Base-by-base conservation (phyloP, 148 eudicot species). In the Camellia granthamiana region DNA sequence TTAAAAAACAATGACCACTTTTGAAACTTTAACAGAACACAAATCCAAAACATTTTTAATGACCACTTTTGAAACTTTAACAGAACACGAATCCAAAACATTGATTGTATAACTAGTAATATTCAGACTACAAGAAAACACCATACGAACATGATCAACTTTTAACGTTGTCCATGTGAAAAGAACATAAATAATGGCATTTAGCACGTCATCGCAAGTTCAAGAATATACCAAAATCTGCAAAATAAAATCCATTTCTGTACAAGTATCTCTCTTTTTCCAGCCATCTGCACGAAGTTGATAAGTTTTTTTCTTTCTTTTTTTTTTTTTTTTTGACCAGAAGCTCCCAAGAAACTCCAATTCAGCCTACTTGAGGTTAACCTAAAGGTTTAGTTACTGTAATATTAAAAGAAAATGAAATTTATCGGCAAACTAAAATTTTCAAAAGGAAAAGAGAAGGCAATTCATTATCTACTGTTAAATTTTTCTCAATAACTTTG, bases 161-260 rank as follows among this genome's bases (percentile, higher is more conserved):
- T 72, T 12, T 11, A 54, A 51, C 5, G 3, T 52, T 52, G 54
- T 52, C 18, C 18, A 51, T 9, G 21, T 3, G 12, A 15, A 73
- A 52, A 54, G 61, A 73, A 30, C 7, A 73, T 11, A 10, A 54
- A 72, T 21, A 52, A 21, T 54, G 43, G 13, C 42, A 21, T 10
- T 12, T 13, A 72, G 13, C 41, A 62, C 9, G 72, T 15, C 18
- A 51, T 12, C 63, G 69, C 77, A 51, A 52, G 44, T 3, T 2
- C 49, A 51, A 72, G 69, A 63, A 42, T 75, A 13, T 78, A 83
- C 82, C 82, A 75, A 64, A 78, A 46, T 73, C 63, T 52, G 79
- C 70, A 79, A 72, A 59, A 18, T 44, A 73, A 46, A 61, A 59
- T 51, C 63, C 49, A 60, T 67, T 61, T 75, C 78, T 83, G 69